Base-by-base conservation (phyloP, 2,329 filamentous ascomycete genomes). In the Nemania sp. region DNA sequence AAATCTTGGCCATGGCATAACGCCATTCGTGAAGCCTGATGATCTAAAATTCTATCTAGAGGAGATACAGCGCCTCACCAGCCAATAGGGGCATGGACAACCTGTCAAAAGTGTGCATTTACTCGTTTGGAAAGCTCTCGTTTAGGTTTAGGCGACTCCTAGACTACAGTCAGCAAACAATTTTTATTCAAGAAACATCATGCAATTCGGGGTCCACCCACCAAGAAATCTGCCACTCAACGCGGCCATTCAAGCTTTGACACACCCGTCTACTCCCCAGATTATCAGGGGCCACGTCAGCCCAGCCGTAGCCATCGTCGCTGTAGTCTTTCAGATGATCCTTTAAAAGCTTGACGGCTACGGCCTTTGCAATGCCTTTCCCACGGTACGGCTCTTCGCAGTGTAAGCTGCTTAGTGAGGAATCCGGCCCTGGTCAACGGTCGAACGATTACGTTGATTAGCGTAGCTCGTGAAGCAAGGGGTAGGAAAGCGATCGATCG, bases 1-100 rank as follows among this genome's bases (percentile, higher is more conserved):
- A 42, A 99, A 99, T 71, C 80, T 99, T 58, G 94, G 94, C 7
- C 94, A 99, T 70, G 94, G 94, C 90, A 81, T 99, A 60, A 99
- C 94, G 26, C 94, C 94, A 0, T 88, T 92, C 61, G 94, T 99
- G 49, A 89, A 97, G 64, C 94, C 94, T 0, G 91, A 97, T 44
- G 87, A 96, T 71, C 77, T 99, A 63, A 93, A 86, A 70, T 96
- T 95, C 75, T 99, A 90, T 77, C 93, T 99, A 61, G 80, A 95
- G 68, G 94, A 99, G 73, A 86, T 97, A 52, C 91, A 96, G 72
- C 82, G 89, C 42, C 73, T 86, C 55, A 83, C 82, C 30, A 80
- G 79, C 66, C 70, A 69, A 22, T 68, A 66, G 34, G 12, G 45
- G 63, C 50, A 57, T 20, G 15, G 15, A 36, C 33, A 48, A 19